Evolutionary conservation across 148 eudicot genomes (phyloP).

Genomic region (Persicaria maculosa): DNA sequence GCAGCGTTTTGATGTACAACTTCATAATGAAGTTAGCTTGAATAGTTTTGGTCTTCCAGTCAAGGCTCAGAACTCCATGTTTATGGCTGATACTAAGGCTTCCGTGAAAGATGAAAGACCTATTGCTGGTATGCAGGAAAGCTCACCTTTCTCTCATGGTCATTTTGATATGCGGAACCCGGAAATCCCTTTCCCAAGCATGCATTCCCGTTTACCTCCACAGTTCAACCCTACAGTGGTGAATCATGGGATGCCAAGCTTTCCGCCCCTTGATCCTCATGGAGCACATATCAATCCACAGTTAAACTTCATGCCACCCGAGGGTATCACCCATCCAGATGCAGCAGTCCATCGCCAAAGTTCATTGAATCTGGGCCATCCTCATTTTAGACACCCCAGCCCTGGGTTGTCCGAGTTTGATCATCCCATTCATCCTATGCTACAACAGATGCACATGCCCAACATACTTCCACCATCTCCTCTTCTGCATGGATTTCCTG

Average conservation of each 20-base stretch:
- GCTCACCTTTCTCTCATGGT: slow-evolving; percentile 23
- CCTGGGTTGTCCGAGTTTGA: slow-evolving; percentile 33
- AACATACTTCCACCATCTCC: slow-evolving; percentile 24
- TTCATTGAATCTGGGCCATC: slow-evolving; percentile 19
- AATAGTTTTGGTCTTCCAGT: slow-evolving; percentile 24
- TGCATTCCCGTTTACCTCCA: slow-evolving; percentile 27
- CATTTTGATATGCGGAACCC: slow-evolving; percentile 25
- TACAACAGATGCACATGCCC: slow-evolving; percentile 43
- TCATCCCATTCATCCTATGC: slow-evolving; percentile 27
- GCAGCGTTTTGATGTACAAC: slow-evolving; percentile 16
- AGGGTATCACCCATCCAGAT: slow-evolving; percentile 26
- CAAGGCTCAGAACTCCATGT: slow-evolving; percentile 13
- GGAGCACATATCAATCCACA: slow-evolving; percentile 30
- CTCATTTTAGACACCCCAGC: slow-evolving; percentile 34
- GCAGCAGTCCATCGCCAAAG: slow-evolving; percentile 27
- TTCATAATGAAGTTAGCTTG: slow-evolving; percentile 40
- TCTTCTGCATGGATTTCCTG: slow-evolving; percentile 22
- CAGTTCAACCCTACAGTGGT: slow-evolving; percentile 27
- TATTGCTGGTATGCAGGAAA: slow-evolving; percentile 19
- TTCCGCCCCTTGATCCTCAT: slow-evolving; percentile 30
- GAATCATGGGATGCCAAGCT: slow-evolving; percentile 29
- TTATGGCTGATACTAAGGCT: slow-evolving; percentile 26
- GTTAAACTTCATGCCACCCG: slow-evolving; percentile 32
- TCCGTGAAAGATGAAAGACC: slow-evolving; percentile 23
- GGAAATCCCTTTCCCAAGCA: slow-evolving; percentile 27